phyloP scores from a whole-genome alignment of 345 rosid species.

The Eucalyptus decipiens region DNA sequence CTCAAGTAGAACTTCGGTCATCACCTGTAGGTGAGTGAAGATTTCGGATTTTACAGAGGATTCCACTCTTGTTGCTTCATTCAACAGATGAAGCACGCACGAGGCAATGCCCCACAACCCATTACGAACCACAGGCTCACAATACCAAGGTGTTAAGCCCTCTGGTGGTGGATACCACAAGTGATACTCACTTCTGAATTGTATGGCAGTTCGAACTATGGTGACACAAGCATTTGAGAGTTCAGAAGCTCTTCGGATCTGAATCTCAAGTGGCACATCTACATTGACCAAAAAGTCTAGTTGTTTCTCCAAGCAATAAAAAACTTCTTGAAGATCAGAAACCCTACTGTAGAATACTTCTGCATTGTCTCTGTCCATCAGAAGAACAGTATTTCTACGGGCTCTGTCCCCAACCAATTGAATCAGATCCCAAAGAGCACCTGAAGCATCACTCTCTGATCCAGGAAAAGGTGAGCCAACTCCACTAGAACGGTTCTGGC shows the following conservation, averaged over 20 bases:
- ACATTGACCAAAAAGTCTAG: slow-evolving; percentile 52
- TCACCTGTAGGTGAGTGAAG: slow-evolving; percentile 40
- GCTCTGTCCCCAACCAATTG: slow-evolving; percentile 86
- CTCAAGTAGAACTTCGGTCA: slow-evolving; percentile 70
- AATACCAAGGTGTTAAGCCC: slow-evolving; percentile 80
- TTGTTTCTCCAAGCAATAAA: slow-evolving; percentile 66
- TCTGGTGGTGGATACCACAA: slow-evolving; percentile 94
- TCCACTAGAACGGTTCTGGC: slow-evolving; percentile 50
- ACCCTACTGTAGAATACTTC: slow-evolving; percentile 96
- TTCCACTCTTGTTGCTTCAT: slow-evolving; percentile 41
- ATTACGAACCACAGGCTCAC: slow-evolving; percentile 51
- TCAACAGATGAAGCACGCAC: slow-evolving; percentile 55
- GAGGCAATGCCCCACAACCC: slow-evolving; percentile 80
- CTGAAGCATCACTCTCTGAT: slow-evolving; percentile 42
- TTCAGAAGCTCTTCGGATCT: slow-evolving; percentile 68
- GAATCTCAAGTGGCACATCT: slow-evolving; percentile 42
- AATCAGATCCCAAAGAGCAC: slow-evolving; percentile 91
- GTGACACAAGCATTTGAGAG: slow-evolving; percentile 66
- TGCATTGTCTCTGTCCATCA: slow-evolving; percentile 95
- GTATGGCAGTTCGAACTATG: slow-evolving; percentile 47
- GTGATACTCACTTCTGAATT: slow-evolving; percentile 64
- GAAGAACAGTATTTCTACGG: slow-evolving; percentile 74
- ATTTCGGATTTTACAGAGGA: slow-evolving; percentile 49
- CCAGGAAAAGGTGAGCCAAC: slow-evolving; percentile 20
- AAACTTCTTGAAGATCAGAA: slow-evolving; percentile 77